Percentiles rank a stretch among this genome's conserved stretches.
Evolutionary conservation across 352 stramenopile species (phyloP).

Genomic region (Elongisporangium anandrum): DNA sequence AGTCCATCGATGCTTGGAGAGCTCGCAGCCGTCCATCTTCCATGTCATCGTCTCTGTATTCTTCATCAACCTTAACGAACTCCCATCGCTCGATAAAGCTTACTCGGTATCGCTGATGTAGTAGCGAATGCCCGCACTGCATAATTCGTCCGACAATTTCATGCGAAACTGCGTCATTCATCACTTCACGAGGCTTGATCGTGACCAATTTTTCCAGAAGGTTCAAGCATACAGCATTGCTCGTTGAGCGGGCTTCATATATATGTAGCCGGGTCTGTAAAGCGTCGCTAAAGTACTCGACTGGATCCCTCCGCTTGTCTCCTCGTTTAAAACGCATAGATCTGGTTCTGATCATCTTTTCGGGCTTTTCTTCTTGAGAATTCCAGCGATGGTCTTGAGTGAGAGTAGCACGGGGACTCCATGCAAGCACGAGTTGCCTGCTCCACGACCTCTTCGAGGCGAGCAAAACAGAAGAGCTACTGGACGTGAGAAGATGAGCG

Average conservation of each 20-base stretch:
- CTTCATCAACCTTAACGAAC: constrained; percentile 46
- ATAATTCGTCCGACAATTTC: constrained; percentile 51
- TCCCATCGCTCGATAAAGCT: constrained; percentile 79
- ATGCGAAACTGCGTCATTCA: constrained; percentile 49
- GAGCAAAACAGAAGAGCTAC: background rate
- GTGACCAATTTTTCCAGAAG: constrained; percentile 43
- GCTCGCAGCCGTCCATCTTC: constrained; percentile 38
- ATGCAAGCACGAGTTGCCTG: constrained; percentile 49
- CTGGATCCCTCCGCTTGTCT: background rate
- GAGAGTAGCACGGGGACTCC: constrained; percentile 28
- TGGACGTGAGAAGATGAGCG: background rate
- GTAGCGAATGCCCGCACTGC: constrained; percentile 47
- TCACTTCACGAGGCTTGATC: constrained; percentile 31
- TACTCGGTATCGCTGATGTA: constrained; percentile 71
- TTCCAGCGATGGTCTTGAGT: background rate
- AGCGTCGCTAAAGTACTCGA: constrained; percentile 32
- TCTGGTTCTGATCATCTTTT: background rate
- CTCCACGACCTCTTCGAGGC: constrained; percentile 28
- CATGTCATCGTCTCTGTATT: constrained; percentile 35
- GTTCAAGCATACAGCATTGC: constrained; percentile 42
- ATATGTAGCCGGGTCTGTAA: constrained; percentile 43
- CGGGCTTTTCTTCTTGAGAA: background rate
- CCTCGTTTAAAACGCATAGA: background rate
- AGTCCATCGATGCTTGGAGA: constrained; percentile 74
- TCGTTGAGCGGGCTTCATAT: constrained; percentile 54